A percentile compares a stretch with the other conserved stretches of the same genome.
phyloP scores from a whole-genome alignment of 768 basidiomycete species.

The Macrolepiota dolichaula region DNA sequence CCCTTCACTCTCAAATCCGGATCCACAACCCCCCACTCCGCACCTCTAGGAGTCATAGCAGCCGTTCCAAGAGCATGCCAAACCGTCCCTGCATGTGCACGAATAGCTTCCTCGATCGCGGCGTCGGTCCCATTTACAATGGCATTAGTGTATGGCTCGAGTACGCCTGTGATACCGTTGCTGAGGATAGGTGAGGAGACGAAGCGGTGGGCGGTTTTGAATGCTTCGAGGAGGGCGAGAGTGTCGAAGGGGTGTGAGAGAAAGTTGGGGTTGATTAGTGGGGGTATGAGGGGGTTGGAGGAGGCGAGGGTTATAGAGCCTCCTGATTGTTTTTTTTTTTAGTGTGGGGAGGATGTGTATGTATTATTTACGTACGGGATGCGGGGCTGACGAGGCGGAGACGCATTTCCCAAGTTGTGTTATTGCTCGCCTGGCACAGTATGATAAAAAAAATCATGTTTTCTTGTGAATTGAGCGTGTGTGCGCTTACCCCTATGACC shows the following conservation, averaged over 20 bases:
- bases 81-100: neutral
- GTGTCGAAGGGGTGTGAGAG: constrained; percentile 22
- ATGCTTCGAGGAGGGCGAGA: constrained; percentile 17
- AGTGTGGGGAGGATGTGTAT: too few relatives aligned
- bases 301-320: constrained; percentile 28
- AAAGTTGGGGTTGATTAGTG: constrained; percentile 36
- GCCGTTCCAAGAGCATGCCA: constrained; percentile 10
- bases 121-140: constrained; percentile 5
- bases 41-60: constrained; percentile 13
- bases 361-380: constrained; percentile 18
- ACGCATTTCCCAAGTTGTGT: constrained; percentile 15
- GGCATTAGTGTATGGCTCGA: neutral
- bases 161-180: constrained; percentile 11
- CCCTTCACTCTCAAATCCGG: constrained; percentile 15
- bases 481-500: neutral
- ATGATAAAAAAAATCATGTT: too few relatives aligned
- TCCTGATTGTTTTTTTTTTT: too few relatives aligned
- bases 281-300: constrained; percentile 35
- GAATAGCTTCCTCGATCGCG: constrained; percentile 6
- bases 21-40: constrained; percentile 12
- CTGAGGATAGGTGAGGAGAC: constrained; percentile 17
- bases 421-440: neutral
- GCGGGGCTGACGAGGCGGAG: constrained; percentile 21
- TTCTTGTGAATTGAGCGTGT: too few relatives aligned
- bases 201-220: constrained; percentile 18